Conservation (phyloP, 2,329 filamentous ascomycete species). For the Dactylellina parvicollis region DNA sequence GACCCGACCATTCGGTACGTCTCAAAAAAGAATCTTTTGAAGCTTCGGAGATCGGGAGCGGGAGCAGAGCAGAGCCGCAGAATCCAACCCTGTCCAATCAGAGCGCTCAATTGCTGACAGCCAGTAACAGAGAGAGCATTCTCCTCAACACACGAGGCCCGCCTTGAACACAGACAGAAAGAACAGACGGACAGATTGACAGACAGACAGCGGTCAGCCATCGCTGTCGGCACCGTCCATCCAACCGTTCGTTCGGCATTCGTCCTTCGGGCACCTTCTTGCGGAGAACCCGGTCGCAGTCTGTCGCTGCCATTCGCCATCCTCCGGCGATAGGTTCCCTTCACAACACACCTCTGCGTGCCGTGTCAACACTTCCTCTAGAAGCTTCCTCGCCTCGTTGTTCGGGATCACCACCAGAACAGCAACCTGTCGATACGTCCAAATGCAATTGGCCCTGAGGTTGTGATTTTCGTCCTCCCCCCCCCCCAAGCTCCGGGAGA, state of each 20-base stretch:
- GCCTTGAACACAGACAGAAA: too few relatives aligned
- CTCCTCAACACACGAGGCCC: too few relatives aligned
- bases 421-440: slow-evolving; percentile 15
- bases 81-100: too few relatives aligned
- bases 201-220: too few relatives aligned
- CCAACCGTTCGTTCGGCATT: background rate
- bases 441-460: slow-evolving; percentile 48
- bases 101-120: too few relatives aligned
- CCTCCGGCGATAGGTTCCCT: background rate
- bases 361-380: slow-evolving; percentile 32
- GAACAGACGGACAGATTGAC: too few relatives aligned
- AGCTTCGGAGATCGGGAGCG: too few relatives aligned
- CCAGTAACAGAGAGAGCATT: too few relatives aligned
- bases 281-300: background rate
- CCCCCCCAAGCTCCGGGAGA: slow-evolving; percentile 4
- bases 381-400: slow-evolving; percentile 38
- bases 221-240: background rate
- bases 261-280: background rate
- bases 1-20: background rate
- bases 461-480: slow-evolving; percentile 15
- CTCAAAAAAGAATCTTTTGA: too few relatives aligned
- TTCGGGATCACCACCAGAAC: background rate
- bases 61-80: too few relatives aligned
- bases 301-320: slow-evolving; percentile 9
- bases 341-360: slow-evolving; percentile 5